phyloP scores from a whole-genome alignment of 1,284 basidiomycete species.

The Abortiporus biennis region DNA sequence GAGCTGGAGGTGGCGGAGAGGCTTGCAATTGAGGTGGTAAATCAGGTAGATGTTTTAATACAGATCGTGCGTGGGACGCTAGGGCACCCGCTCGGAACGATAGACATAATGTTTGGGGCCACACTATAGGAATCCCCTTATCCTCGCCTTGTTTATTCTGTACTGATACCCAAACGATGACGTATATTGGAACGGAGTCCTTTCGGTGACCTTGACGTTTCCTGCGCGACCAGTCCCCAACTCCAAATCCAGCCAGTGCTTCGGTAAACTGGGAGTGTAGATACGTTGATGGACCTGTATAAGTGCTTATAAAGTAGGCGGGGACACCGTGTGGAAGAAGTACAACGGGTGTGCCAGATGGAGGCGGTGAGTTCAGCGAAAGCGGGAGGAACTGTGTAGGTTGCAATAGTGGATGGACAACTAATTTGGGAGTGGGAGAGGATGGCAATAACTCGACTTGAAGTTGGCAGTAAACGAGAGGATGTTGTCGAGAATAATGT shows the following conservation, averaged over 20 bases:
- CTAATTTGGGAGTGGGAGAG: conserved; percentile 32
- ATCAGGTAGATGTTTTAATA: conserved; percentile 52
- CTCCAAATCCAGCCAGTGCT: conserved; percentile 54
- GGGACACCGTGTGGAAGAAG: conserved; percentile 66
- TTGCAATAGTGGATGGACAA: conserved; percentile 54
- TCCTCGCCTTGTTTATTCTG: conserved; percentile 73
- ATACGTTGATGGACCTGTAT: conserved; percentile 55
- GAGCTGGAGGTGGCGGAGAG: conserved; percentile 37
- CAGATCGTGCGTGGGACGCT: conserved; percentile 33
- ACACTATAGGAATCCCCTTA: conserved; percentile 68
- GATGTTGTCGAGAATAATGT: conserved; percentile 39
- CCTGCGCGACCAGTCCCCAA: conserved; percentile 38
- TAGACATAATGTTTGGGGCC: conserved; percentile 57
- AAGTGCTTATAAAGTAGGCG: conserved; percentile 62
- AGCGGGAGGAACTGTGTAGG: conserved; percentile 49
- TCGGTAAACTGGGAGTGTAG: conserved; percentile 58
- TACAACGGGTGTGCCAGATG: conserved; percentile 56
- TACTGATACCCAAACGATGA: conserved; percentile 68
- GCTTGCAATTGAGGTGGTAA: conserved; percentile 61
- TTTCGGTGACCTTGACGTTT: conserved; percentile 1
- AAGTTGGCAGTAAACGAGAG: conserved; percentile 54
- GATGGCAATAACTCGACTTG: conserved; percentile 42
- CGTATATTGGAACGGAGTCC: conserved; percentile 31
- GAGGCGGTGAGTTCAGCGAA: conserved; percentile 31
- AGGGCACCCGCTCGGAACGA: conserved; percentile 34